These are phyloP conservation scores for Theileria annulata DNA, from an alignment of 169 alveolate genomes.

Conservation along the genomic window DNA sequence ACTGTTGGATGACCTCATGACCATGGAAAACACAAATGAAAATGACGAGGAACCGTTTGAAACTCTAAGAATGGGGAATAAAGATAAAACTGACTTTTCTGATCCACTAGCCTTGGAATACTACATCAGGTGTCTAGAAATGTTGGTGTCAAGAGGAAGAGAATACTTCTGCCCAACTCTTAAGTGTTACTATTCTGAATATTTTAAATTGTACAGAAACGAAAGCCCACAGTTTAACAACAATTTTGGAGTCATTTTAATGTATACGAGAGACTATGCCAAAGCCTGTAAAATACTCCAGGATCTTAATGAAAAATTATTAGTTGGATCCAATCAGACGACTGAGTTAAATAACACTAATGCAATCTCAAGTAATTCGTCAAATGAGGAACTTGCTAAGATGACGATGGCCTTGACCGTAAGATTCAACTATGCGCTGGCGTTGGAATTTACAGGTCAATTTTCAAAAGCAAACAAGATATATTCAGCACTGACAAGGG, in stretches of 20 bases:
- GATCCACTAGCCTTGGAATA: constrained; percentile 31
- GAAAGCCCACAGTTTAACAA: constrained; percentile 9
- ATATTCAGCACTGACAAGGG: constrained; percentile 38
- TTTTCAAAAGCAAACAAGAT: constrained; percentile 41
- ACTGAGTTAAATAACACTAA: not conserved
- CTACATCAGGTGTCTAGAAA: constrained; percentile 49
- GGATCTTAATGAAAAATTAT: constrained; percentile 3
- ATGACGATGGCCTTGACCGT: constrained; percentile 32
- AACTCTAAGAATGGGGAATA: not conserved
- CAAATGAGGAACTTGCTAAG: not conserved
- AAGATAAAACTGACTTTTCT: not conserved
- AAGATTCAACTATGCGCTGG: constrained; percentile 56
- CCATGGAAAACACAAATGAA: not conserved
- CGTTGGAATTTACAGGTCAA: constrained; percentile 47
- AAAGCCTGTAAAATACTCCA: constrained; percentile 7
- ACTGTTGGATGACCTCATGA: constrained; percentile 43
- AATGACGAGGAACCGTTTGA: not conserved
- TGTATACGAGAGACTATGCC: constrained; percentile 29
- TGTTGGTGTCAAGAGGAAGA: constrained; percentile 54
- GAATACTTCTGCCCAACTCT: constrained; percentile 39
- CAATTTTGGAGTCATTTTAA: constrained; percentile 52
- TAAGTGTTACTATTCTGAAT: constrained; percentile 20
- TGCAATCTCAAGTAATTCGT: not conserved
- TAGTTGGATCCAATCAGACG: no score
- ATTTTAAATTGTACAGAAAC: not conserved